phyloP scores from a whole-genome alignment of 345 rosid genomes.

The Xanthoceras sorbifolium region DNA sequence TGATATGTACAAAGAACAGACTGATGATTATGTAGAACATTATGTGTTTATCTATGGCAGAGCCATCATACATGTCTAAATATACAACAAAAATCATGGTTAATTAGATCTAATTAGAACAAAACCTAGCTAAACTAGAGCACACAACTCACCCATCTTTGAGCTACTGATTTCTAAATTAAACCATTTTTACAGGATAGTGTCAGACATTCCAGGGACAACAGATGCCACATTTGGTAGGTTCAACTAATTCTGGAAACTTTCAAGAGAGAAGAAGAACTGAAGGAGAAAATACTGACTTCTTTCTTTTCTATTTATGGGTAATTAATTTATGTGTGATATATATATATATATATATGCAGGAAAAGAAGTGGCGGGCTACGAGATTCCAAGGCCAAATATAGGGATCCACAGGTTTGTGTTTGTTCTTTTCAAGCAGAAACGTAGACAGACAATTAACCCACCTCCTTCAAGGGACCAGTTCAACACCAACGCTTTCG shows the following conservation, averaged over 20 bases:
- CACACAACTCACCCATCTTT: background rate
- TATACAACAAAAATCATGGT: background rate
- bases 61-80: background rate
- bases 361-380: constrained; percentile 66
- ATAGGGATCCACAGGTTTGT: constrained; percentile 74
- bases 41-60: background rate
- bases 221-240: constrained; percentile 72
- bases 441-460: constrained; percentile 40
- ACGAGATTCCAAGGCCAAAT: constrained; percentile 60
- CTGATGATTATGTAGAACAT: background rate
- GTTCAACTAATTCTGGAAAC: constrained; percentile 7
- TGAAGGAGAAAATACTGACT: background rate
- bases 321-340: background rate
- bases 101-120: background rate
- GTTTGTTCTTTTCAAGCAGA: constrained; percentile 63
- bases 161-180: background rate
- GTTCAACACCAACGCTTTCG: constrained; percentile 58
- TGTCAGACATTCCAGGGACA: constrained; percentile 68
- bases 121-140: background rate
- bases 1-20: background rate
- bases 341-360: background rate
- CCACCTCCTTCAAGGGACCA: constrained; percentile 50
- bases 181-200: constrained; percentile 42
- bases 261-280: background rate
- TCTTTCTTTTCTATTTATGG: background rate